Evolutionary conservation across 352 stramenopile genomes (phyloP).

Genomic region (Phytophthora nicotianae): DNA sequence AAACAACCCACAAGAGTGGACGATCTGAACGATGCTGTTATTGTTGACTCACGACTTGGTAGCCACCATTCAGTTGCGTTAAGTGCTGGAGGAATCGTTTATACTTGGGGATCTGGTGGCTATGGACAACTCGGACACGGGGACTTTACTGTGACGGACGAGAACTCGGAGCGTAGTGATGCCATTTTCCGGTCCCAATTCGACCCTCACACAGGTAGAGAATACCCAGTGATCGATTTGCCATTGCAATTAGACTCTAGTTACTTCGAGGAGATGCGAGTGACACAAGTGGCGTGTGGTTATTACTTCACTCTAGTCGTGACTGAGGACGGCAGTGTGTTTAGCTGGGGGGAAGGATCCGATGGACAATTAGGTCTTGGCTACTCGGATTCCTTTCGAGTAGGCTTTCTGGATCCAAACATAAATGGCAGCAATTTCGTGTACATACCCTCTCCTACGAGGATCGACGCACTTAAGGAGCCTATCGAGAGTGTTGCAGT

Average conservation of each 20-base stretch:
- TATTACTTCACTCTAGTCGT: conserved; percentile 77
- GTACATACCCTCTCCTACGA: conserved; percentile 67
- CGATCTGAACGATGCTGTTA: conserved; percentile 64
- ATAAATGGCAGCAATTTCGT: conserved; percentile 79
- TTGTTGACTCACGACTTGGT: conserved; percentile 51
- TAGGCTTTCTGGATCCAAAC: conserved; percentile 72
- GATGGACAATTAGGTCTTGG: conserved; percentile 74
- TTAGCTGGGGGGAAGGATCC: conserved; percentile 77
- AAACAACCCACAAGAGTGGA: conserved; percentile 60
- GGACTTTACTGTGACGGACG: conserved; percentile 43
- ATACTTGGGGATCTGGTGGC: conserved; percentile 71
- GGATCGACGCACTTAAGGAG: conserved; percentile 64
- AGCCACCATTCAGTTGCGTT: conserved; percentile 76
- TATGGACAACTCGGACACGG: conserved; percentile 80
- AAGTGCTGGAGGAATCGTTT: conserved; percentile 59
- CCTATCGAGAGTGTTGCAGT: conserved; percentile 57
- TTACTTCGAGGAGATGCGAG: conserved; percentile 76
- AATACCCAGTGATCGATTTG: conserved; percentile 72
- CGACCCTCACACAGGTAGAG: conserved; percentile 65
- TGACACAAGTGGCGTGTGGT: conserved; percentile 71
- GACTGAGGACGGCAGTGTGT: conserved; percentile 73
- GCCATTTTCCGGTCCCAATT: conserved; percentile 74
- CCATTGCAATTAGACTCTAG: conserved; percentile 73
- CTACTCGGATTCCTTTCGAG: conserved; percentile 64
- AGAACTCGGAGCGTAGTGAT: conserved; percentile 27